Evolutionary conservation across 1,284 basidiomycete genomes (phyloP), one percentile per base, ranked within the genome.

Genomic region (Boletus hoseneyae): DNA sequence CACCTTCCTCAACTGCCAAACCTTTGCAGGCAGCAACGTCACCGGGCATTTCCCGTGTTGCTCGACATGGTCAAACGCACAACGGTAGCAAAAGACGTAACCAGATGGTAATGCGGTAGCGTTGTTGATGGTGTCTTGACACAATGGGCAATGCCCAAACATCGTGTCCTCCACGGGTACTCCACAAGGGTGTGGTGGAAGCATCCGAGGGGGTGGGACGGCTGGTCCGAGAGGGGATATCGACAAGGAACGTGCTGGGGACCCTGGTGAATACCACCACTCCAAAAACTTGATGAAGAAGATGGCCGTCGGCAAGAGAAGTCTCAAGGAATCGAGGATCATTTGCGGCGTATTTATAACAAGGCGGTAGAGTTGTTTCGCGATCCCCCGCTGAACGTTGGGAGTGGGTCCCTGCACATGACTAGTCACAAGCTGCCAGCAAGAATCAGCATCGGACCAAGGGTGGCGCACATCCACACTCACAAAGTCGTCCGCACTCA

Each of bases 181-280:
- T 19, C 86, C 83, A 48, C 79, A 73, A 15, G 83, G 82, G 65
- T 90, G 88, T 6, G 87, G 85, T 38, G 77, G 73, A 9, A 93
- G 78, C 57, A 91, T 78, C 52, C 75, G 75, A 34, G 90, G 88
- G 15, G 89, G 87, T 50, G 88, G 85, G 32, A 93, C 79, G 0
- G 80, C 75, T 16, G 85, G 87, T 18, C 80, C 83, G 53, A 75
- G 75, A 40, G 80, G 82, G 21, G 82, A 76, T 35, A 77, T 70
- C 23, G 81, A 75, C 48, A 87, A 63, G 39, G 82, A 76, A 50
- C 83, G 77, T 55, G 87, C 80, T n/a, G 95, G 94, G 3, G 95
- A 97, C 27, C 83, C 82, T 9, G 95, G 91, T 15, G 93, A 96
- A 69, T 98, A 99, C 95, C 97, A 99, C 95, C 97, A 99, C 71